Evolutionary conservation across 306 rosid genomes (phyloP), one percentile per base, ranked within the genome.

Genomic region (Medicago lupulina): DNA sequence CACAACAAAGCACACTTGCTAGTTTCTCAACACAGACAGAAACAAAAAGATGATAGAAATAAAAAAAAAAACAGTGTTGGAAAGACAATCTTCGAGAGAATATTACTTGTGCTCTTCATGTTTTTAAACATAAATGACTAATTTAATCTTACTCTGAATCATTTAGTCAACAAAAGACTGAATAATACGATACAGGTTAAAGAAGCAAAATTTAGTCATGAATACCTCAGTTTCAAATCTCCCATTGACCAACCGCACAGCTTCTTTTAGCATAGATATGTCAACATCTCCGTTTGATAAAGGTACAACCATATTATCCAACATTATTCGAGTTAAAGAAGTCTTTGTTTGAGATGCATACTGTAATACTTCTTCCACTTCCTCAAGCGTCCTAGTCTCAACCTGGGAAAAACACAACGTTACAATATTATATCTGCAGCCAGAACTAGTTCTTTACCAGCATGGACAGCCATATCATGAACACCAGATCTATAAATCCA

Each of bases 271-370:
- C 98, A 90, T 86, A 77, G 89, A 82, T 62, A 88, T 87, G 36
- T 95, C 97, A 53, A 95, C 89, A 62, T 92, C 90, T 4, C 93
- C 97, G 64, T 89, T 81, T 19, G 89, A 83, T 71, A 87, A 82
- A 49, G 97, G 97, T 54, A 86, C 87, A 73, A 95, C 97, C 98
- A 95, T 95, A 79, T 95, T 92, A 79, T 95, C 98, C 95, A 95
- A 85, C 98, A 95, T 92, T 75, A 92, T 89, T 71, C 93, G 84
- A 76, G 91, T 92, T 85, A 95, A 77, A 70, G 85, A 86, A 41
- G 98, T 92, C 83, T 87, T 85, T 63, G 91, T 84, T 81, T 90
- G 88, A 54, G 89, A 81, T 58, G 98, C 90, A 76, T 88, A 88
- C 61, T 78, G 75, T 40, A 92, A 79, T 62, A 85, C 95, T 77